phyloP scores from a whole-genome alignment of 495 filamentous ascomycete species.

The Neurospora terricola region DNA sequence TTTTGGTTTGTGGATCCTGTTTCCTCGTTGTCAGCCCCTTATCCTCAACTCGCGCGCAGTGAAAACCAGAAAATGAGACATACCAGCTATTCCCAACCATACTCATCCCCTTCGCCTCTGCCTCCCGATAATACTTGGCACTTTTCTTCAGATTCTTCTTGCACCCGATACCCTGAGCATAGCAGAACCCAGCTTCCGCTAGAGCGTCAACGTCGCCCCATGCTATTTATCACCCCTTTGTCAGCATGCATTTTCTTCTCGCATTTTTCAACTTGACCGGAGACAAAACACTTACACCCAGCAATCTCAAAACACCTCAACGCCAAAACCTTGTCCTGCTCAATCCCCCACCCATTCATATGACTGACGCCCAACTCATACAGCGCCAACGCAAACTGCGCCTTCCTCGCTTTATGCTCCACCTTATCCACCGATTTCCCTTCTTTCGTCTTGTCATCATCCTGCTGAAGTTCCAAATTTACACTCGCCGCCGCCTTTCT shows the following conservation, averaged over 20 bases:
- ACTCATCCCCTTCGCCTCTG: slow-evolving; percentile 85
- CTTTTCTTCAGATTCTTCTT: slow-evolving; percentile 96
- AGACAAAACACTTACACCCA: slow-evolving; percentile 44
- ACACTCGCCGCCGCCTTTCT: slow-evolving; percentile 82
- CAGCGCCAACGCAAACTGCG: slow-evolving; percentile 88
- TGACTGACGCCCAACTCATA: slow-evolving; percentile 96
- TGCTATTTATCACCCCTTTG: slow-evolving; percentile 20
- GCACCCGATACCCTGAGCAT: slow-evolving; percentile 73
- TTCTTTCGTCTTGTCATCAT: slow-evolving; percentile 57
- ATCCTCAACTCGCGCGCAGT: not conserved
- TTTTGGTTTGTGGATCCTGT: slow-evolving; percentile 89
- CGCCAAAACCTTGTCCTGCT: slow-evolving; percentile 81
- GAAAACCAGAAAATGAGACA: slow-evolving; percentile 18
- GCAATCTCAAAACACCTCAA: slow-evolving; percentile 94
- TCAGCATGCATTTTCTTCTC: too few relatives aligned
- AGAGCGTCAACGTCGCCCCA: slow-evolving; percentile 98
- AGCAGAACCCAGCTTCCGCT: slow-evolving; percentile 79
- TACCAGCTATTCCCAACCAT: slow-evolving; percentile 99
- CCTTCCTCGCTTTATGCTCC: slow-evolving; percentile 68
- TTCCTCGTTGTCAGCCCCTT: not conserved
- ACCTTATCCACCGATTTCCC: slow-evolving; percentile 51
- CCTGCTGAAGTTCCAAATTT: slow-evolving; percentile 69
- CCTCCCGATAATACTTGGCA: slow-evolving; percentile 79
- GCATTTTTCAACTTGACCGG: too few relatives aligned
- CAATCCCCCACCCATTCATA: slow-evolving; percentile 95